Base-by-base conservation (phyloP, 176 grass and related monocot species). In the Rhynchospora tenuis region DNA sequence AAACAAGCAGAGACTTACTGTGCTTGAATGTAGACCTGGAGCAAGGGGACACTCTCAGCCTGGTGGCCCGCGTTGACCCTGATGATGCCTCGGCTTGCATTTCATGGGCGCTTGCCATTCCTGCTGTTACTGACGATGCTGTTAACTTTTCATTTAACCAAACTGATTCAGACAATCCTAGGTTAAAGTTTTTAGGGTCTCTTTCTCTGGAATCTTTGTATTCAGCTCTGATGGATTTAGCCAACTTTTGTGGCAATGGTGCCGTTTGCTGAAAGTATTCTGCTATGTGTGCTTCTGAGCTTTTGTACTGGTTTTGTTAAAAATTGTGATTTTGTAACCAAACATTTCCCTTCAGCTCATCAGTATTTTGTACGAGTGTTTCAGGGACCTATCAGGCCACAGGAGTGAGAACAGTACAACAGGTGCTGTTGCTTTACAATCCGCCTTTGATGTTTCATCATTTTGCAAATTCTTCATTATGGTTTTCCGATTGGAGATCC, bases 11-110 rank as follows among this genome's bases (percentile, higher is more conserved):
- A 86, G 95, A 98, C 48, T 93, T 98, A 58, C 56, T 98, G 69
- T 90, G 92, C 79, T 84, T 98, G 55, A 90, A 98, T 73, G 88
- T 98, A 60, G 91, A 91, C 81, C 82, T 98, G 57, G 90, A 90
- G 50, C 95, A 95, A 80, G 92, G 89, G 5, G 95, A 95, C 81
- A 83, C 76, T 0, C 89, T 98, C 50, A 88, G 91, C 64, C 86
- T 98, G n/a, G 86, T 93, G 84, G 93, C 93, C 38, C 88, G 85
- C 29, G 88, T 95, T 7, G 93, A 98, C 59, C 93, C 89, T 9
- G 82, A 91, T 0, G 88, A 98, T 17, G 3, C 51, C 0, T 75
- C 86, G 0, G 90, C 90, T 3, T 95, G 92, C 80, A 93, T 98
- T 80, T 93, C 86, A 0, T 98, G 95, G 95, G 89, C 86, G 67